A percentile compares a stretch with the other conserved stretches of the same genome.
These are phyloP conservation scores for Chalaropsis ovoidea DNA, from an alignment of 2,329 filamentous ascomycete species.

Conservation along the genomic window DNA sequence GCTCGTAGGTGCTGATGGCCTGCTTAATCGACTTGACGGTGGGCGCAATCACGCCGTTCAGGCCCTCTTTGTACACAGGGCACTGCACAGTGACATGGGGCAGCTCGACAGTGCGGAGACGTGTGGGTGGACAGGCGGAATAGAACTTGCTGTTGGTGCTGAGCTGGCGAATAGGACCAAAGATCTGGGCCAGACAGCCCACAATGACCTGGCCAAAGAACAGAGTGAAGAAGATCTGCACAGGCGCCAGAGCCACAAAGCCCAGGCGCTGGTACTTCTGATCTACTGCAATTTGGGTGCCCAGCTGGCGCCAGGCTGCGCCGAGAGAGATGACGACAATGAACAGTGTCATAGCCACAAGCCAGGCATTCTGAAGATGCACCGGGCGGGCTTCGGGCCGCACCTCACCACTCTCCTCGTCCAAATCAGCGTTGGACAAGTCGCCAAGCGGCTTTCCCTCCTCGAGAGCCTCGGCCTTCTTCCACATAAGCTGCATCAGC, in stretches of 20 bases:
- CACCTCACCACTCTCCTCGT: slow-evolving; percentile 60
- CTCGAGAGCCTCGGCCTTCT: slow-evolving; percentile 35
- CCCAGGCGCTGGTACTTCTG: slow-evolving; percentile 51
- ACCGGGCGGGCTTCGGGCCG: slow-evolving; percentile 55
- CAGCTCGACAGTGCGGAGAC: slow-evolving; percentile 47
- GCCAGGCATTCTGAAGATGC: slow-evolving; percentile 58
- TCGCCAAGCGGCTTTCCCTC: slow-evolving; percentile 38
- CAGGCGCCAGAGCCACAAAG: slow-evolving; percentile 54
- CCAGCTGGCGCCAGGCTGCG: slow-evolving; percentile 58
- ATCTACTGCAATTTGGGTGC: slow-evolving; percentile 58
- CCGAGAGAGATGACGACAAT: slow-evolving; percentile 58
- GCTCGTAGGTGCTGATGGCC: slow-evolving; percentile 65
- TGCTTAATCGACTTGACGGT: slow-evolving; percentile 70
- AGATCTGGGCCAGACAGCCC: slow-evolving; percentile 62
- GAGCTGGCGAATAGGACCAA: slow-evolving; percentile 65
- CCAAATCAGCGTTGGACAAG: slow-evolving; percentile 47
- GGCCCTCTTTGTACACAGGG: slow-evolving; percentile 79
- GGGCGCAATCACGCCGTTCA: slow-evolving; percentile 62
- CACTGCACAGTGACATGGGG: slow-evolving; percentile 76
- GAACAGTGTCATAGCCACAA: slow-evolving; percentile 56
- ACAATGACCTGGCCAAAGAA: slow-evolving; percentile 73
- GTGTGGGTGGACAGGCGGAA: slow-evolving; percentile 58
- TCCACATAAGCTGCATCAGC: slow-evolving; percentile 69
- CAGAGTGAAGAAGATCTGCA: slow-evolving; percentile 71
- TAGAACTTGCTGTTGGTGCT: slow-evolving; percentile 71